Percentiles rank a stretch among this genome's conserved stretches.
Conservation (phyloP, 257 asterid genomes). For the Nicotiana paniculata region DNA sequence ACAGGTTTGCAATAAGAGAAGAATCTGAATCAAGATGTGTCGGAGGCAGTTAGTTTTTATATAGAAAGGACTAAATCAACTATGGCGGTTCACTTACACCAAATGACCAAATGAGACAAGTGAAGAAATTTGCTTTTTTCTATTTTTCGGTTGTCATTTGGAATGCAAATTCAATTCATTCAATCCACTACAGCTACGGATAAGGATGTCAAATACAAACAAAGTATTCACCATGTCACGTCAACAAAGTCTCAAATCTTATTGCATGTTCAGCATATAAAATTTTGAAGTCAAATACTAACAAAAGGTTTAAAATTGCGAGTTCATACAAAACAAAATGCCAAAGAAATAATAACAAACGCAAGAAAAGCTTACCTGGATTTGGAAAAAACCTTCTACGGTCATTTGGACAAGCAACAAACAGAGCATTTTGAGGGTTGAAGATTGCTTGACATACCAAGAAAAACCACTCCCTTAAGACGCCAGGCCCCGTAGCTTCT, state of each 20-base stretch:
- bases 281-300: neutral
- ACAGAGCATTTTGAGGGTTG: conserved; percentile 88
- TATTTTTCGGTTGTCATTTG: neutral
- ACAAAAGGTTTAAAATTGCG: neutral
- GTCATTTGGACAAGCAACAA: conserved; percentile 86
- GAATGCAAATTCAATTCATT: conserved; percentile 1
- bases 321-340: neutral
- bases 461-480: conserved; percentile 92
- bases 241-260: neutral
- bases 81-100: neutral
- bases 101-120: neutral
- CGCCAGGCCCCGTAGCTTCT: conserved; percentile 99
- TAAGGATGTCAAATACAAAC: neutral
- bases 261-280: neutral
- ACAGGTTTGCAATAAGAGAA: neutral
- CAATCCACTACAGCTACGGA: neutral
- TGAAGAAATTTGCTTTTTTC: neutral
- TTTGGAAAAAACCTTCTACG: conserved; percentile 93
- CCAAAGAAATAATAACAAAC: neutral
- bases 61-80: neutral
- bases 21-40: no score
- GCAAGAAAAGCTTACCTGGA: conserved; percentile 53
- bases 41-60: neutral
- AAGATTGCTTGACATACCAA: conserved; percentile 86
- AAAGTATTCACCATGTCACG: neutral